Evolutionary conservation across 164 flowering plant genomes (phyloP).

Genomic region (Annona squamosa): DNA sequence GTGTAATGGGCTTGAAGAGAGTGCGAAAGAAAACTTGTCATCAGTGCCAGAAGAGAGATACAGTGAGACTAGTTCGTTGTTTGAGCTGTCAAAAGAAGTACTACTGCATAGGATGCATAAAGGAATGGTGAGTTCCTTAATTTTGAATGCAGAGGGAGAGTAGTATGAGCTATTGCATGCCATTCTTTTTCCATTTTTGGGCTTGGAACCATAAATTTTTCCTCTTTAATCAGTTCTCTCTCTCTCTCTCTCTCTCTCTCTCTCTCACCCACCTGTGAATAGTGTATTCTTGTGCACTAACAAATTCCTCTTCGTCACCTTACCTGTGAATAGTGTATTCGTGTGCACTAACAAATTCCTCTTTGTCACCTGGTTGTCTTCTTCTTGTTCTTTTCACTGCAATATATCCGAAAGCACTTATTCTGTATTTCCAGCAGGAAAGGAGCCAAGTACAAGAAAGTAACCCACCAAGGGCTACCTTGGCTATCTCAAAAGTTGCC

Average conservation of each 20-base stretch:
- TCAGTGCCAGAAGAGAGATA: slow-evolving; percentile 1
- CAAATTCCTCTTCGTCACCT: too few relatives aligned
- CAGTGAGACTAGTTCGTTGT: not conserved
- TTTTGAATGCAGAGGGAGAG: not conserved
- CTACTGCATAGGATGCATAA: slow-evolving; percentile 2
- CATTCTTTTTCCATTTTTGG: not conserved
- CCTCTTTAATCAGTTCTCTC: not conserved
- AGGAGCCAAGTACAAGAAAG: too few relatives aligned
- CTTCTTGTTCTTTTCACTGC: too few relatives aligned
- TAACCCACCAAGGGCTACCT: too few relatives aligned
- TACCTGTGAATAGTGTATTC: too few relatives aligned
- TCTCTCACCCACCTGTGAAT: too few relatives aligned
- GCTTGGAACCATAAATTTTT: not conserved
- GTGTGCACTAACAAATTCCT: too few relatives aligned
- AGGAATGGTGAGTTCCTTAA: not conserved
- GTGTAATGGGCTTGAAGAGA: not conserved
- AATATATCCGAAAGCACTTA: too few relatives aligned
- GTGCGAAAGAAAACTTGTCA: slow-evolving; percentile 1
- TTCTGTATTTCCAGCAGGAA: too few relatives aligned
- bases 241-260: not conserved
- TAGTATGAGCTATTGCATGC: not conserved
- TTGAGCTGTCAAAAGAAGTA: slow-evolving; percentile 5
- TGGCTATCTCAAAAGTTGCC: too few relatives aligned
- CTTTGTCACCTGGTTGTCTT: too few relatives aligned
- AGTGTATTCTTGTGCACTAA: too few relatives aligned